Evolutionary conservation across 345 rosid genomes (phyloP).

Genomic region (Eucalyptus sp.): DNA sequence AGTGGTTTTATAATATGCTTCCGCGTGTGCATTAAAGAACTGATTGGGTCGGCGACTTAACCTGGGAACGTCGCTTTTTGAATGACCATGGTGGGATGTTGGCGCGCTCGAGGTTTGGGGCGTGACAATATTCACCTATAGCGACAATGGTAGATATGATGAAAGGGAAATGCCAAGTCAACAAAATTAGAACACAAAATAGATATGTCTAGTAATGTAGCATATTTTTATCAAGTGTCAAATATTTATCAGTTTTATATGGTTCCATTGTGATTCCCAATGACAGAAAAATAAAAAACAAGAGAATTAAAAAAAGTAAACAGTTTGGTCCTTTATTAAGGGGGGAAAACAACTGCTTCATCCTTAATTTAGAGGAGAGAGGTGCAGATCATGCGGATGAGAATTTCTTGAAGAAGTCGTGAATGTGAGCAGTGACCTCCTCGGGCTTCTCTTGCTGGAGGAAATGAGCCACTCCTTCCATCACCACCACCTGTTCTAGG

Average conservation of each 20-base stretch:
- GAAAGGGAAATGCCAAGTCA: not conserved
- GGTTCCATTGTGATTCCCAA: not conserved
- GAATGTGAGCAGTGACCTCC: slow-evolving; percentile 50
- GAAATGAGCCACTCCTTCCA: slow-evolving; percentile 81
- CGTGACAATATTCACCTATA: too few relatives aligned
- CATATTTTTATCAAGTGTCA: not conserved
- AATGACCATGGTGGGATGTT: too few relatives aligned
- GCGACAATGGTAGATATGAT: too few relatives aligned
- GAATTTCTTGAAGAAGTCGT: slow-evolving; percentile 58
- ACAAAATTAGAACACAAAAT: not conserved
- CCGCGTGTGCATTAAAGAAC: too few relatives aligned
- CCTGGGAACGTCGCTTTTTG: too few relatives aligned
- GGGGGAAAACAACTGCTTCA: not conserved
- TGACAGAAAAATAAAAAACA: not conserved
- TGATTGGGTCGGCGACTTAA: too few relatives aligned
- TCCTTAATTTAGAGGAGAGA: not conserved
- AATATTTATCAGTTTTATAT: not conserved
- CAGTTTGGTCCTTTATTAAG: not conserved
- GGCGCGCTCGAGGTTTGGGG: too few relatives aligned
- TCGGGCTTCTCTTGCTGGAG: slow-evolving; percentile 59
- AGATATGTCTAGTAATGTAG: not conserved
- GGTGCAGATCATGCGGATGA: not conserved
- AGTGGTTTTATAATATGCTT: too few relatives aligned
- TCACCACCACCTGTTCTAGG: slow-evolving; percentile 56
- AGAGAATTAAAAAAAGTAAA: not conserved